A percentile compares a stretch with the other conserved stretches of the same genome.
phyloP scores from a whole-genome alignment of 2,329 filamentous ascomycete species.

The Alternaria rosae region DNA sequence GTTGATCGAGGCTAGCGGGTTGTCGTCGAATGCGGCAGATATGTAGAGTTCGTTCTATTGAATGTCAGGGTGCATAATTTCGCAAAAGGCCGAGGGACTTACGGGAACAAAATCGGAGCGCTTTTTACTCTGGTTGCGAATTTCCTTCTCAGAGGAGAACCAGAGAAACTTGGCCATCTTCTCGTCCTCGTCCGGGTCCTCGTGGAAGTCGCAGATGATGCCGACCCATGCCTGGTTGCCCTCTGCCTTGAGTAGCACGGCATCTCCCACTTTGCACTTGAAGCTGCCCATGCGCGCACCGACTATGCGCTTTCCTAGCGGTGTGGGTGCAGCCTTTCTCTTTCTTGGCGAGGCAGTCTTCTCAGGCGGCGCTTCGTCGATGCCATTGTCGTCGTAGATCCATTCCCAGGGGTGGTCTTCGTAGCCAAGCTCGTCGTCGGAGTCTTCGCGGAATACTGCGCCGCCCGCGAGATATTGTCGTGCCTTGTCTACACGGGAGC shows the following conservation, averaged over 20 bases:
- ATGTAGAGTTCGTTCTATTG: constrained; percentile 87
- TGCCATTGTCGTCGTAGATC: constrained; percentile 59
- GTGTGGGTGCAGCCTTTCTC: constrained; percentile 35
- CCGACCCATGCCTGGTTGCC: constrained; percentile 93
- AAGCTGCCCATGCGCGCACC: constrained; percentile 85
- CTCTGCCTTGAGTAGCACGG: constrained; percentile 86
- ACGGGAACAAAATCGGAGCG: constrained; percentile 78
- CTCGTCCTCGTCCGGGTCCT: constrained; percentile 64
- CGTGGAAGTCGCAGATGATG: constrained; percentile 81
- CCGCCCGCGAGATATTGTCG: constrained; percentile 63
- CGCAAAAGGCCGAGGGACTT: constrained; percentile 27
- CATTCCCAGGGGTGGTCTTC: constrained; percentile 62
- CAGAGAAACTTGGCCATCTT: constrained; percentile 92
- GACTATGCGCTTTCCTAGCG: constrained; percentile 64
- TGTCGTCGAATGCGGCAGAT: constrained; percentile 84
- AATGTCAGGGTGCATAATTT: constrained; percentile 21
- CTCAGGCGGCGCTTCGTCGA: constrained; percentile 24
- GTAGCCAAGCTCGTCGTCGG: constrained; percentile 79
- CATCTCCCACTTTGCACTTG: constrained; percentile 81
- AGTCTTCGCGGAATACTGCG: constrained; percentile 76
- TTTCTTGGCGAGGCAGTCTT: constrained; percentile 43
- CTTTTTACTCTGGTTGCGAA: constrained; percentile 83
- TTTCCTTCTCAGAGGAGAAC: constrained; percentile 92
- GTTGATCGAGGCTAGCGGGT: constrained; percentile 87
- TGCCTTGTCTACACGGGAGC: constrained; percentile 56